Base-by-base conservation (phyloP, 2,329 filamentous ascomycete species). In the Alternaria triticina region DNA sequence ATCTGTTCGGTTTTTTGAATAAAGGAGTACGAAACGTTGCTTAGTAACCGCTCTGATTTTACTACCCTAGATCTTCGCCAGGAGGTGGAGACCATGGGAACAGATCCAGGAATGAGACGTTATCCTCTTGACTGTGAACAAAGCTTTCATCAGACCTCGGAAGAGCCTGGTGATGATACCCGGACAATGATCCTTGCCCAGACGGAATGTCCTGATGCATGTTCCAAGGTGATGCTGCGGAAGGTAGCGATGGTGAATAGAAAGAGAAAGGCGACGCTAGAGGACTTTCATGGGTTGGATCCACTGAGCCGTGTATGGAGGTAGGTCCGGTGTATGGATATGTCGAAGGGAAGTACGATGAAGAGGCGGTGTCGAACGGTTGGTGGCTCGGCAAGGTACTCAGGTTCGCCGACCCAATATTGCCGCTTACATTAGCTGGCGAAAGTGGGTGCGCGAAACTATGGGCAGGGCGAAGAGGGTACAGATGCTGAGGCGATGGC, bases 341-440 rank as follows among this genome's bases (percentile, higher is more conserved):
- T 13, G 43, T 30, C 4, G 54, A 23, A 6, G 10, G 17, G 7
- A 17, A 5, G n/a, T 61, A 64, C 13, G 25, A 36, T 4, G 62
- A 64, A n/a, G 62, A 44, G 7, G 40, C 12, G 11, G 47, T 15
- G 15, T 57, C 43, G 10, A 54, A 45, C 3, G 20, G 33, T 12
- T 57, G 44, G 9, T 22, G 55, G 50, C 62, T 65, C 25, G 54
- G 40, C 17, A 58, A 54, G 4, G 59, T 61, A n/a, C 57, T 64
- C 28, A 54, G 59, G n/a, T 25, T 20, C 12, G 55, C 20, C 15
- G 50, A 27, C 30, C 7, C 17, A 33, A 40, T 7, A 17, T 49
- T 28, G 5, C 30, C 44, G 11, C 40, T 59, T 17, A n/a, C n/a
- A 30, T 49, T 4, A 4, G 20, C 5, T 33, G 15, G 56, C 7